phyloP scores from a whole-genome alignment of 345 rosid genomes.

The Viola odorata region DNA sequence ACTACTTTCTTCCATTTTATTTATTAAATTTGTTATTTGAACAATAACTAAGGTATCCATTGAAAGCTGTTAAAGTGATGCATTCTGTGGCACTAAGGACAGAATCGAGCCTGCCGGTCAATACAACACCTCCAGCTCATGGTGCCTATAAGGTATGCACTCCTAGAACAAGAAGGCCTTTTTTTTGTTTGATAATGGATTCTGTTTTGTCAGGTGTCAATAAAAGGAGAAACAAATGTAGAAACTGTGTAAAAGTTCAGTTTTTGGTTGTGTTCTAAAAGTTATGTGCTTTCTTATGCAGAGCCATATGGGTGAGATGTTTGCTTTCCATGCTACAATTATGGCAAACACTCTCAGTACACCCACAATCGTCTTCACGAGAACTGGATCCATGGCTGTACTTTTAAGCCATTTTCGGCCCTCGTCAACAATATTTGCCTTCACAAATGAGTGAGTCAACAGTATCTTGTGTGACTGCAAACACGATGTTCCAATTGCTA shows the following conservation, averaged over 20 bases:
- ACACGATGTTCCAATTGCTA: not conserved
- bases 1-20: not conserved
- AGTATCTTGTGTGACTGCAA: not conserved
- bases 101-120: slow-evolving; percentile 67
- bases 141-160: slow-evolving; percentile 51
- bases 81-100: slow-evolving; percentile 88
- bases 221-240: no score
- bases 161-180: not conserved
- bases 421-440: slow-evolving; percentile 77
- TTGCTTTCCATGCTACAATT: slow-evolving; percentile 87
- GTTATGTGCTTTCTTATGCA: slow-evolving; percentile 28
- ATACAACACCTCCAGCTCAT: slow-evolving; percentile 44
- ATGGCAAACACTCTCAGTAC: slow-evolving; percentile 86
- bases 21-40: not conserved
- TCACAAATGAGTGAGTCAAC: slow-evolving; percentile 79
- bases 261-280: no score
- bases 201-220: no score
- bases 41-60: slow-evolving; percentile 52
- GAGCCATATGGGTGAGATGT: slow-evolving; percentile 97
- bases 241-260: no score
- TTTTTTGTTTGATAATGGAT: not conserved
- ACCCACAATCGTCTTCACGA: slow-evolving; percentile 81
- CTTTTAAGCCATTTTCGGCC: slow-evolving; percentile 86
- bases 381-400: slow-evolving; percentile 92
- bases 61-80: slow-evolving; percentile 94